Percentiles rank a stretch among this genome's conserved stretches.
Evolutionary conservation across 805 yeast genomes (phyloP).

Genomic region (Teunomyces aglyptinius): DNA sequence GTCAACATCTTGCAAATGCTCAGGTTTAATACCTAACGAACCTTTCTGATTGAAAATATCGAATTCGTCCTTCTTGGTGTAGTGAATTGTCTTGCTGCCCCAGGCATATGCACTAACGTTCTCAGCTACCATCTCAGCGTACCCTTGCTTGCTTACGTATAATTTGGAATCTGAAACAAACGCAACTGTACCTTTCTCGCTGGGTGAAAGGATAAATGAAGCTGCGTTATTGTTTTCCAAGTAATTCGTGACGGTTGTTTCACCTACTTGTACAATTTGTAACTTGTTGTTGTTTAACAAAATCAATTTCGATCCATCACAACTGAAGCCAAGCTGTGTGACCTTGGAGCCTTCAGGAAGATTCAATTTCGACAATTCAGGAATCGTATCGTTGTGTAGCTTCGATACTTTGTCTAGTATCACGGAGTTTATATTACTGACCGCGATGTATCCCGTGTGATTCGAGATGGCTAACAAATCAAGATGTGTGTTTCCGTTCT

Average conservation of each 20-base stretch:
- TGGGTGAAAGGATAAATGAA: background rate
- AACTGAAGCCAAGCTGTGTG: conserved; percentile 30
- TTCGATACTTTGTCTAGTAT: conserved; percentile 33
- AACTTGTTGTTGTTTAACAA: conserved; percentile 22
- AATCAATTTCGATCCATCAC: conserved; percentile 27
- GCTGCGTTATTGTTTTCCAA: background rate
- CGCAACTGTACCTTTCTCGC: background rate
- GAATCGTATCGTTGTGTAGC: conserved; percentile 25
- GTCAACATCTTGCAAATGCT: background rate
- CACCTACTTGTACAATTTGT: conserved; percentile 1
- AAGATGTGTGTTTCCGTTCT: conserved; percentile 11
- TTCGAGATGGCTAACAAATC: conserved; percentile 40
- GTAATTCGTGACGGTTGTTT: background rate
- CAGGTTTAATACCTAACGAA: background rate
- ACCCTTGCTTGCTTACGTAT: background rate
- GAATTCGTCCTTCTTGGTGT: background rate
- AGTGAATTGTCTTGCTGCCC: background rate
- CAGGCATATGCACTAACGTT: conserved; percentile 2
- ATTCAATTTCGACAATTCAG: conserved; percentile 16
- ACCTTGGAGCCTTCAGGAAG: conserved; percentile 12
- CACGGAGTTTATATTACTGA: conserved; percentile 34
- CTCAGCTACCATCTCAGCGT: background rate
- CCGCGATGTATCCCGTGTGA: conserved; percentile 29
- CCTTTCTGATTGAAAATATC: background rate
- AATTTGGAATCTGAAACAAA: background rate